phyloP scores from a whole-genome alignment of 768 basidiomycete genomes.

The Ramaria rubella region DNA sequence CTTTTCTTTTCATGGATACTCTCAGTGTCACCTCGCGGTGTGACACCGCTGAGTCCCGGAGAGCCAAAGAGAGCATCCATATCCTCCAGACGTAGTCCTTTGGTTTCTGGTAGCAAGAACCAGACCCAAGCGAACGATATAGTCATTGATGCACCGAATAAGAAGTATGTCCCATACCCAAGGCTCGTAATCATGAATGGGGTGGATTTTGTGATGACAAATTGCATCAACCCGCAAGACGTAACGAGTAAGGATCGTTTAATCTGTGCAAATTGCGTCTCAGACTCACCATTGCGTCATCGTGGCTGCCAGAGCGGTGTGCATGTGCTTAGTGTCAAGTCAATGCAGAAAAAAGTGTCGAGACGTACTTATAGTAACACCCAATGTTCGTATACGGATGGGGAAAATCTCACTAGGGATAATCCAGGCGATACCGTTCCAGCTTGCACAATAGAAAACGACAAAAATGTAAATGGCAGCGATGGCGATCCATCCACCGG shows the following conservation, averaged over 20 bases:
- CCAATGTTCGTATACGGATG: constrained; percentile 11
- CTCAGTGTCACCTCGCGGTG: too few relatives aligned
- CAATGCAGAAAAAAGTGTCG: not conserved
- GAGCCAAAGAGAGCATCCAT: constrained; percentile 36
- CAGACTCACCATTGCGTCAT: not conserved
- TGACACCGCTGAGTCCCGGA: too few relatives aligned
- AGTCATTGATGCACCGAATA: constrained; percentile 21
- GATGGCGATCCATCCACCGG: constrained; percentile 28
- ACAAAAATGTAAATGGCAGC: constrained; percentile 43
- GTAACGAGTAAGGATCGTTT: constrained; percentile 21
- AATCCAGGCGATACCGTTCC: constrained; percentile 45
- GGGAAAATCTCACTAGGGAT: constrained; percentile 40
- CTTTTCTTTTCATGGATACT: too few relatives aligned
- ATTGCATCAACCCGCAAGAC: constrained; percentile 17
- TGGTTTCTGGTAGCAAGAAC: constrained; percentile 42
- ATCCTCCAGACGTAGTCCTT: constrained; percentile 40
- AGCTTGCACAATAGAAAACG: constrained; percentile 38
- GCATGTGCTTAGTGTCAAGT: not conserved
- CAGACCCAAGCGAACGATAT: constrained; percentile 38
- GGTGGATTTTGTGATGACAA: constrained; percentile 25
- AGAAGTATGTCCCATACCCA: constrained; percentile 24
- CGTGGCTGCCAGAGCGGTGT: not conserved
- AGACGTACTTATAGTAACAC: constrained; percentile 5
- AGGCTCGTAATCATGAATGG: constrained; percentile 24
- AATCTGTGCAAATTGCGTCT: constrained; percentile 21